These are phyloP conservation scores for Chlamydomonas reinhardtii DNA, from an alignment of 163 green algal species.

Conservation along the genomic window DNA sequence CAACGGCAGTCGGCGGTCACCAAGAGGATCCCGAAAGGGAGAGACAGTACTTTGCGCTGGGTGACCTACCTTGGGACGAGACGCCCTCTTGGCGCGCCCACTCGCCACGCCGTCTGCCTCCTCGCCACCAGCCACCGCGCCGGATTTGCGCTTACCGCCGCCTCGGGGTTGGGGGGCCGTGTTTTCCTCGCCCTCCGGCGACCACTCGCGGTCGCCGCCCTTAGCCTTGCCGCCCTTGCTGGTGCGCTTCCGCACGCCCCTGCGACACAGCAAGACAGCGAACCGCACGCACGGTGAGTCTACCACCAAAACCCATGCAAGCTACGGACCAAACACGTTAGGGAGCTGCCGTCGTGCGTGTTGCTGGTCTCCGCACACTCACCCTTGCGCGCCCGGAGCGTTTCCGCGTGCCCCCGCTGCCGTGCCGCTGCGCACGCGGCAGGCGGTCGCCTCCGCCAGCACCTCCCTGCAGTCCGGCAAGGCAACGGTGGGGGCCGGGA, in stretches of 20 bases:
- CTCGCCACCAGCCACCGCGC: background rate
- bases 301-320: no score
- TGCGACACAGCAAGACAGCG: background rate
- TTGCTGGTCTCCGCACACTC: background rate
- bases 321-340: no score
- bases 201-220: conserved; percentile 6
- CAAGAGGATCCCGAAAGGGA: no score
- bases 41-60: no score
- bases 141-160: conserved; percentile 5
- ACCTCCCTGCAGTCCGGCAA: background rate
- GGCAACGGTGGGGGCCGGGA: no score
- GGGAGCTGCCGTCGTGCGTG: no score
- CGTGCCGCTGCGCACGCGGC: conserved; percentile 35
- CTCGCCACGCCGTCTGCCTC: background rate
- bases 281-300: no score
- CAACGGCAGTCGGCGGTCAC: background rate
- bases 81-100: background rate
- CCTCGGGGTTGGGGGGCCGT: background rate
- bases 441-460: conserved; percentile 31
- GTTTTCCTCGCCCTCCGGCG: background rate
- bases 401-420: background rate
- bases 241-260: conserved; percentile 2
- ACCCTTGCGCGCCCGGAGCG: conserved; percentile 6
- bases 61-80: no score
- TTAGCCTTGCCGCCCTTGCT: conserved; percentile 7